Conservation (phyloP, 179 eudicot genomes). For the Corrigiola litoralis region DNA sequence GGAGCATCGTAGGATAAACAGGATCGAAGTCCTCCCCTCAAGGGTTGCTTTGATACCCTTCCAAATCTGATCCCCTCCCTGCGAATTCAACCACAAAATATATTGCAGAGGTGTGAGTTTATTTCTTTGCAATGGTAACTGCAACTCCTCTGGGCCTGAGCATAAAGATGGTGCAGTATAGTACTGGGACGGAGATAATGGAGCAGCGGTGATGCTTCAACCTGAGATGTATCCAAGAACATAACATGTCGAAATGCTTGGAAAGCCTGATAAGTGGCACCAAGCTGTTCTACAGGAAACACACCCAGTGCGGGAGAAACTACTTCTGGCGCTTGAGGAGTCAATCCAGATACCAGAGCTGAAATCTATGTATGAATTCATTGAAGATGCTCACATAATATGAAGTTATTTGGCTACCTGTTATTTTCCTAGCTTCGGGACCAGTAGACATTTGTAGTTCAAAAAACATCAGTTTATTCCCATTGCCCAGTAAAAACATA, state of each 20-base stretch:
- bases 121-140: slow-evolving; percentile 83
- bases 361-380: slow-evolving; percentile 70
- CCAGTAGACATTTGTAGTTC: slow-evolving; percentile 78
- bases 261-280: slow-evolving; percentile 83
- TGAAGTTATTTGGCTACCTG: slow-evolving; percentile 80
- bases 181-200: slow-evolving; percentile 76
- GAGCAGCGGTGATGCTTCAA: slow-evolving; percentile 64
- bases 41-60: slow-evolving; percentile 89
- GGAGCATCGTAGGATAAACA: slow-evolving; percentile 84
- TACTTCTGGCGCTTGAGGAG: slow-evolving; percentile 62
- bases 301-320: slow-evolving; percentile 70
- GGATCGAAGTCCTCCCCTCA: slow-evolving; percentile 81
- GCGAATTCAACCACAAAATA: slow-evolving; percentile 87
- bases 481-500: too few relatives aligned
- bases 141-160: slow-evolving; percentile 80
- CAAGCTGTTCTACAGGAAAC: slow-evolving; percentile 86
- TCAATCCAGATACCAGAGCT: slow-evolving; percentile 42
- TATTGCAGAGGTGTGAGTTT: slow-evolving; percentile 73
- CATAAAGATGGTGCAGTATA: slow-evolving; percentile 86
- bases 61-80: slow-evolving; percentile 96
- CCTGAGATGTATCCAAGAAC: slow-evolving; percentile 82
- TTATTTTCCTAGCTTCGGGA: slow-evolving; percentile 88
- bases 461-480: not conserved
- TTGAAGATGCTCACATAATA: slow-evolving; percentile 80
- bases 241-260: slow-evolving; percentile 79